Percentiles rank a stretch among this genome's conserved stretches.
These are phyloP conservation scores for Emericellopsis terricola DNA, from an alignment of 495 filamentous ascomycete genomes.

Conservation along the genomic window DNA sequence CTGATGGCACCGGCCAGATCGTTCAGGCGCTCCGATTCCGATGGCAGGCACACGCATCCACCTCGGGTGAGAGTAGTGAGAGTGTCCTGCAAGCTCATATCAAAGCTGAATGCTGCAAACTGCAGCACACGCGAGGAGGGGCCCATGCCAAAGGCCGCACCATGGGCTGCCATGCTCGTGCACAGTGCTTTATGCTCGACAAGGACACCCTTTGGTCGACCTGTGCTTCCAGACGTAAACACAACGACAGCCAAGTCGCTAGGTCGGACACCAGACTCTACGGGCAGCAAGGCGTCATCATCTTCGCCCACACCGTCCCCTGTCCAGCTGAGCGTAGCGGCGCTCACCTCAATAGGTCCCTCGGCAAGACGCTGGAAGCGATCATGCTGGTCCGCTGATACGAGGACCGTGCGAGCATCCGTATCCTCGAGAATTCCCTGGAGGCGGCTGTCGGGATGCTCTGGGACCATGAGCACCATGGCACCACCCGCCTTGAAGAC, in stretches of 20 bases:
- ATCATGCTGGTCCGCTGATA: neutral
- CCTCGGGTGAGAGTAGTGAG: neutral
- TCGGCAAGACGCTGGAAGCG: neutral
- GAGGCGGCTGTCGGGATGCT: neutral
- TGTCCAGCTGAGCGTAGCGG: too few relatives aligned
- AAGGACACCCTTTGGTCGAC: slow-evolving; percentile 25
- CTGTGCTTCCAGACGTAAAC: slow-evolving; percentile 37
- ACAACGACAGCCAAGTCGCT: slow-evolving; percentile 14
- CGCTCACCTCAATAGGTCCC: too few relatives aligned
- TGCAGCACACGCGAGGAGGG: neutral
- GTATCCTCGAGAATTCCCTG: neutral
- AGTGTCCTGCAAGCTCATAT: neutral
- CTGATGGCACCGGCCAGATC: slow-evolving; percentile 4
- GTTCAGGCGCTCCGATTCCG: neutral
- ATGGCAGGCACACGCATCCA: neutral
- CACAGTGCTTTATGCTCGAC: slow-evolving; percentile 22
- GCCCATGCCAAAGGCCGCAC: slow-evolving; percentile 8
- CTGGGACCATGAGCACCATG: neutral
- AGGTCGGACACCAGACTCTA: neutral
- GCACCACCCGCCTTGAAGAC: neutral
- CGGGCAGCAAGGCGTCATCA: neutral
- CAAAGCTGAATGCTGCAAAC: neutral
- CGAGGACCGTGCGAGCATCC: slow-evolving; percentile 17
- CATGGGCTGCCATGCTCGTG: slow-evolving; percentile 6
- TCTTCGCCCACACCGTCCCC: too few relatives aligned